Conservation (phyloP, 352 stramenopile genomes). For the Phytophthora constricta region DNA sequence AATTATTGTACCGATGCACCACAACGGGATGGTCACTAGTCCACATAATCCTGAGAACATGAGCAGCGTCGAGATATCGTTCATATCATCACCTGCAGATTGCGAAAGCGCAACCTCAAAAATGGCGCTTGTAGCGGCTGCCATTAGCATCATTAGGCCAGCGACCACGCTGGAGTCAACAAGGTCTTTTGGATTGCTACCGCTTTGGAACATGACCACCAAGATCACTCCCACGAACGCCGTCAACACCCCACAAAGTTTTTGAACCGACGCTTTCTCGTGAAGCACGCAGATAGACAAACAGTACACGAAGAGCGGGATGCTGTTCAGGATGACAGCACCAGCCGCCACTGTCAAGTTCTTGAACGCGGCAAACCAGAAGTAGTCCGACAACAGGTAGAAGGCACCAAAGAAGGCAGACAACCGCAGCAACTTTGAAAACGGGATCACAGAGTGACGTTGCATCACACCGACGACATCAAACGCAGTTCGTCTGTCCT, state of each 20-base stretch:
- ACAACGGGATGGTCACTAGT: conserved; percentile 50
- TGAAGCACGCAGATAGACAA: conserved; percentile 66
- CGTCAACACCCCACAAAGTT: conserved; percentile 45
- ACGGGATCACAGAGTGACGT: conserved; percentile 47
- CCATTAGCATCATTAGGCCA: conserved; percentile 51
- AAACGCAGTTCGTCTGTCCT: conserved; percentile 15
- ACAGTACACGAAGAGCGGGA: conserved; percentile 68
- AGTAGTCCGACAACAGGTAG: conserved; percentile 63
- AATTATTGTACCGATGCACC: conserved; percentile 44
- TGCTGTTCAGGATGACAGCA: conserved; percentile 62
- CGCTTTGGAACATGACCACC: conserved; percentile 51
- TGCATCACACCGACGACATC: conserved; percentile 30
- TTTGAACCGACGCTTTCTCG: conserved; percentile 42
- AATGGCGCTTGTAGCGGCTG: conserved; percentile 45
- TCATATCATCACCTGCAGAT: conserved; percentile 44
- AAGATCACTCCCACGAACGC: conserved; percentile 52
- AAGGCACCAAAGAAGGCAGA: conserved; percentile 50
- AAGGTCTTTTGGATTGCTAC: conserved; percentile 26
- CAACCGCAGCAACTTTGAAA: conserved; percentile 28
- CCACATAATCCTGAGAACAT: conserved; percentile 50
- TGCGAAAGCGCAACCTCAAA: conserved; percentile 54
- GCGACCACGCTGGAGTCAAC: conserved; percentile 42
- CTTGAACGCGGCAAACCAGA: conserved; percentile 58
- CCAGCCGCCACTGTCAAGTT: conserved; percentile 52
- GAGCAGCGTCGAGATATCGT: conserved; percentile 53